Evolutionary conservation across 345 rosid genomes (phyloP).

Genomic region (Boechera retrofracta): DNA sequence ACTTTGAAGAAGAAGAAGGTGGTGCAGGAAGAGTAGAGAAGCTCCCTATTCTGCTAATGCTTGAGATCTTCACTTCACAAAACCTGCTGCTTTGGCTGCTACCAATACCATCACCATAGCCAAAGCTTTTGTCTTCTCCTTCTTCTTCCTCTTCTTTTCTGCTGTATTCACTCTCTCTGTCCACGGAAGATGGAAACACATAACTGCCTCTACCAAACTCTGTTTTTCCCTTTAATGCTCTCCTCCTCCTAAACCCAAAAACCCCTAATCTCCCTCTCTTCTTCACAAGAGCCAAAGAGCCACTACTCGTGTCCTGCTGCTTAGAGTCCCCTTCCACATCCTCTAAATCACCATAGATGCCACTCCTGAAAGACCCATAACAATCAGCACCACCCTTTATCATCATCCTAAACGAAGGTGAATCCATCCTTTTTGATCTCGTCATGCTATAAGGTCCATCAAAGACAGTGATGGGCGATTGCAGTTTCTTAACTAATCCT

Average conservation of each 20-base stretch:
- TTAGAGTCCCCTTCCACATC: slow-evolving; percentile 32
- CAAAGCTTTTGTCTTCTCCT: slow-evolving; percentile 34
- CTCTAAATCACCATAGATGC: slow-evolving; percentile 35
- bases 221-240: slow-evolving; percentile 47
- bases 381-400: slow-evolving; percentile 38
- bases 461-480: slow-evolving; percentile 59
- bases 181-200: slow-evolving; percentile 65
- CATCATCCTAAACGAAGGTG: slow-evolving; percentile 47
- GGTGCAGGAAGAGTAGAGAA: slow-evolving; percentile 38
- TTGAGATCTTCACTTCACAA: slow-evolving; percentile 43
- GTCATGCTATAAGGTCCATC: slow-evolving; percentile 44
- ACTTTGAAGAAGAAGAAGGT: slow-evolving; percentile 43
- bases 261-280: slow-evolving; percentile 48
- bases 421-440: slow-evolving; percentile 46
- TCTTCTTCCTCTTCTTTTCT: slow-evolving; percentile 28
- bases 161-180: slow-evolving; percentile 44
- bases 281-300: slow-evolving; percentile 38
- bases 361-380: slow-evolving; percentile 51
- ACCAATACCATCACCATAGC: slow-evolving; percentile 31
- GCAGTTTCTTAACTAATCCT: slow-evolving; percentile 44
- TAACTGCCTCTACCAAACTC: slow-evolving; percentile 62
- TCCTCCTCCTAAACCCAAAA: slow-evolving; percentile 58
- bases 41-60: slow-evolving; percentile 60
- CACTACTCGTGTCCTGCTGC: slow-evolving; percentile 31
- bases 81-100: slow-evolving; percentile 45